These are phyloP conservation scores for Podospora sp. DNA, from an alignment of 495 filamentous ascomycete species.

Conservation along the genomic window DNA sequence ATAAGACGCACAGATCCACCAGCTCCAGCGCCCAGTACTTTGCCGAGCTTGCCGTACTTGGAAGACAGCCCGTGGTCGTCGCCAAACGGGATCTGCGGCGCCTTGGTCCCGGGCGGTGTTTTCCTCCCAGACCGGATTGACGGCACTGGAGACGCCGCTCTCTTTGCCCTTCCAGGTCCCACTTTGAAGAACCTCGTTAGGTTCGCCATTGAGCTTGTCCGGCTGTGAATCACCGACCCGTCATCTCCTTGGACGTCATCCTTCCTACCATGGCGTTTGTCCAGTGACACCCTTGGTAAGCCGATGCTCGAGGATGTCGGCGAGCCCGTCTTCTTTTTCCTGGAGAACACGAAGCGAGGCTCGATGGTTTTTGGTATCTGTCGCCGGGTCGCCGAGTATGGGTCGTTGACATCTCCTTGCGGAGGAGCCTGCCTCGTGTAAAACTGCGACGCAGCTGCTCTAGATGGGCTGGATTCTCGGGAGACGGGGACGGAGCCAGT, in stretches of 20 bases:
- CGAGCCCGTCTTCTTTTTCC: conserved; percentile 51
- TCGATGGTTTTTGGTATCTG: conserved; percentile 75
- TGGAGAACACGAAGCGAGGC: conserved; percentile 77
- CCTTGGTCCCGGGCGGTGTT: conserved; percentile 60
- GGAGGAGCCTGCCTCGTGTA: conserved; percentile 75
- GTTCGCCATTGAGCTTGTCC: conserved; percentile 88
- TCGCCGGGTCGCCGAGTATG: conserved; percentile 82
- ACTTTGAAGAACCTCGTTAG: conserved; percentile 89
- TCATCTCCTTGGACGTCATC: conserved; percentile 51
- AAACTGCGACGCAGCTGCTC: conserved; percentile 60
- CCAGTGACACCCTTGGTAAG: conserved; percentile 36
- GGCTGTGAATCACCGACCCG: conserved; percentile 43
- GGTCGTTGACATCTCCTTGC: conserved; percentile 80
- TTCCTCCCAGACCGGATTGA: conserved; percentile 56
- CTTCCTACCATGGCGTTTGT: conserved; percentile 34
- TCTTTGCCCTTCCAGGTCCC: conserved; percentile 66
- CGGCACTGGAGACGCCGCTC: conserved; percentile 60
- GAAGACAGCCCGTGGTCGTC: conserved; percentile 89
- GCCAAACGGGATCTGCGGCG: conserved; percentile 79
- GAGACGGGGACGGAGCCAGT: conserved; percentile 69
- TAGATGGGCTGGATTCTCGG: conserved; percentile 64
- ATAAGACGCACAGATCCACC: conserved; percentile 94
- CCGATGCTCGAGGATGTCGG: conserved; percentile 50
- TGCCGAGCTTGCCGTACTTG: conserved; percentile 94
- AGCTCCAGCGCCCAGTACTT: conserved; percentile 89